Conservation (phyloP, 2,329 filamentous ascomycete genomes). For the Sordariomycetes sp. region DNA sequence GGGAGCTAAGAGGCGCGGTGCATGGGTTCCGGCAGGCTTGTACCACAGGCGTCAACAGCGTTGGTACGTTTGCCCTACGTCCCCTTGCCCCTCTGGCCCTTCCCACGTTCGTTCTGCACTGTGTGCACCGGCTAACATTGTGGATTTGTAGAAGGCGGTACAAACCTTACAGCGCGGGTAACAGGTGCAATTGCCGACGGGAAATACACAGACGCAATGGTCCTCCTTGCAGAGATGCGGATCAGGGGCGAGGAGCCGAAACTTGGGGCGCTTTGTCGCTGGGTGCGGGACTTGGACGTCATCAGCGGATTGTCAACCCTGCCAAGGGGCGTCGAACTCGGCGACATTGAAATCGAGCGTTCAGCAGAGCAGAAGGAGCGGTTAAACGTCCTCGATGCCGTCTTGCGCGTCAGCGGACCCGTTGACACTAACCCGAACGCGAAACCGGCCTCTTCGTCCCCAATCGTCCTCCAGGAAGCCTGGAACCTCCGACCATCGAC, state of each 20-base stretch:
- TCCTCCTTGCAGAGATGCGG: conserved; percentile 59
- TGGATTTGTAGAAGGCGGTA: conserved; percentile 26
- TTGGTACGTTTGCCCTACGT: conserved; percentile 22
- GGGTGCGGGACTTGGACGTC: conserved; percentile 62
- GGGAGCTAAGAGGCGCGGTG: conserved; percentile 53
- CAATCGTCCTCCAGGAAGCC: conserved; percentile 46
- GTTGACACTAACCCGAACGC: conserved; percentile 36
- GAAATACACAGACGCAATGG: conserved; percentile 53
- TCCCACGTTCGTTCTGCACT: neutral
- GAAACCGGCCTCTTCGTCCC: conserved; percentile 20
- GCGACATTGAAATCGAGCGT: conserved; percentile 18
- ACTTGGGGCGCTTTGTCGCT: conserved; percentile 58
- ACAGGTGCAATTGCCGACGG: conserved; percentile 55
- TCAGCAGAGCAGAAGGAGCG: conserved; percentile 33
- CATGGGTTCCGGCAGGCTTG: conserved; percentile 61
- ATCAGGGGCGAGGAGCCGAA: conserved; percentile 56
- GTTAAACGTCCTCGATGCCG: conserved; percentile 50
- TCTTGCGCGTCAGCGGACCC: conserved; percentile 52
- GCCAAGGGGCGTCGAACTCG: conserved; percentile 24
- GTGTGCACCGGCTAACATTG: neutral
- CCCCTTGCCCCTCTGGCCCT: conserved; percentile 7
- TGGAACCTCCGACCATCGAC: conserved; percentile 46
- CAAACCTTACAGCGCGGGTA: conserved; percentile 56
- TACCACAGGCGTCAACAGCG: conserved; percentile 52
- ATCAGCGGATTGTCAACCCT: conserved; percentile 52